Base-by-base conservation (phyloP, 768 basidiomycete genomes). In the Mrakia blollopis region DNA sequence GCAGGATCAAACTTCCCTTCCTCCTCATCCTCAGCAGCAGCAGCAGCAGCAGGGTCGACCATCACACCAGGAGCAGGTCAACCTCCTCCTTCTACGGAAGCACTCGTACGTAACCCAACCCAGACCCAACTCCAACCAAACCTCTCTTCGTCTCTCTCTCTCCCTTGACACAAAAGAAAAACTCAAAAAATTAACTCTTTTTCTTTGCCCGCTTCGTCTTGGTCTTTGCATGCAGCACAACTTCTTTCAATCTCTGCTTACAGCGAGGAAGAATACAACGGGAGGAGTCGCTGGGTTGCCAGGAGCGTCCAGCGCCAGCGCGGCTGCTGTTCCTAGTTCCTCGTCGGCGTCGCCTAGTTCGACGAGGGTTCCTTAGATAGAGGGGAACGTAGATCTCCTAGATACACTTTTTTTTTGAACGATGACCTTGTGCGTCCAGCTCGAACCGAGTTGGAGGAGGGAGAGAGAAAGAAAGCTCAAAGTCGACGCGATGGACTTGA, bases 201-300 rank as follows among this genome's bases (percentile, higher is more conserved):
- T 21, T n/a, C 4, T 7, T 23, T 13, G 6, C 14, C 28, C 57
- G 28, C 23, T 21, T 30, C 47, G 14, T 50, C 21, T 18, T 1
- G 16, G 16, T 35, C 28, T 0, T 32, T 65, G 16, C 8, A 13
- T n/a, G n/a, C 76, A 77, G 76, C 76, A 77, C 63, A 72, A 77
- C 70, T 77, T 77, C 62, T 77, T 77, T 71, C 68, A 70, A 39
- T 77, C 76, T 2, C 76, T 77, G 1, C 76, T 77, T 2, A 65
- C 37, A 9, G 39, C 61, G 28, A 3, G 68, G 32, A 72, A 61
- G 47, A 77, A 57, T n/a, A 68, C 74, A 13, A 30, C 67, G 32
- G 41, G 44, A 0, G 74, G 70, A 0, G 30, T 72, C 0, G 62
- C 62, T 0, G 62, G 57, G n/a, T 57, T 28, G 57, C 23, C 25